Evolutionary conservation across 1,284 basidiomycete species (phyloP), one percentile per base, ranked within the genome.

Genomic region (Marasmius fiardii): DNA sequence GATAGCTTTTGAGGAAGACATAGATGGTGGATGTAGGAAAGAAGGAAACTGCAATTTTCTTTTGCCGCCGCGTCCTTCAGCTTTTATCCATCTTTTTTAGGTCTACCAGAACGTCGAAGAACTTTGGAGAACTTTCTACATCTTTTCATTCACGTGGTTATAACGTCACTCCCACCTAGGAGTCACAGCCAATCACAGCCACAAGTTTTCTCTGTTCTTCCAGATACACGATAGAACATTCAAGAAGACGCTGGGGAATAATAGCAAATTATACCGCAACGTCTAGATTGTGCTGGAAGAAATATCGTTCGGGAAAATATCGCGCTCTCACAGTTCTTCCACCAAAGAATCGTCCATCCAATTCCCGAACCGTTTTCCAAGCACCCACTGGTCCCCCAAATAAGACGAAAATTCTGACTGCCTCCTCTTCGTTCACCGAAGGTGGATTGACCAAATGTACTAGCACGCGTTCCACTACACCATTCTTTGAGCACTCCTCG

Each of bases 321-420:
- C 86, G 78, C 39, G 91, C 93, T 43, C 86, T 80, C 31, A 97
- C 91, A 12, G 81, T 82, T 59, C 89, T 77, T 0, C 95, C 95
- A 10, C 90, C 93, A 66, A 98, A 97, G 67, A 84, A 95, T 47
- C 94, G 78, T 12, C 93, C 94, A 65, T 97, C 93, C 57, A 98
- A 80, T 67, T 94, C 92, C 48, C 90, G 83, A 1, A 94, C 90
- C 0, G 93, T 94, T 69, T 93, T 93, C 92, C 93, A 98, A 2
- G 95, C 95, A 7, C 93, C 95, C 0, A 83, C 94, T 8, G 93
- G 89, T 0, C 95, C 95, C 0, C 84, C 84, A 64, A 95, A 96
- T 48, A 89, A 74, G 6, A 95, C 87, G 68, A 94, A 95, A 47
- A 95, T 86, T 43, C 92, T 83, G 7, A 95, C 85, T 0, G 85